Evolutionary conservation across 2,329 filamentous ascomycete genomes (phyloP), one percentile per base, ranked within the genome.

Genomic region (Cyphellophora europaea): DNA sequence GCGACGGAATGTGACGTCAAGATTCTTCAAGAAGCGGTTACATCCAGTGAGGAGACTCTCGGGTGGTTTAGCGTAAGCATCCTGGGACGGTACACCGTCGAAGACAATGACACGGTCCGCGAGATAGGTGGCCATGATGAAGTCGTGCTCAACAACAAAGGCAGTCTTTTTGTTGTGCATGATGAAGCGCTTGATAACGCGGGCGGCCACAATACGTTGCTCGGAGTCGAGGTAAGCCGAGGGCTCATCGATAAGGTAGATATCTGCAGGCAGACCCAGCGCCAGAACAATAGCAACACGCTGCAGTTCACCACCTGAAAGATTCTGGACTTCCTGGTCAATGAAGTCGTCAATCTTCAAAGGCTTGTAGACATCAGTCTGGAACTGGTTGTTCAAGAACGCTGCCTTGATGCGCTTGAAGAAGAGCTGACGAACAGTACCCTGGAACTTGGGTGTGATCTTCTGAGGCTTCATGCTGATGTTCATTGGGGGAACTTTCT

Each of bases 161-260:
- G 91, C 91, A 1, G 91, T 98, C 77, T 96, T 96, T 79, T 96
- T 96, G 53, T 87, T 80, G 71, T 98, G 89, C 91, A 98, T 98
- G 65, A 98, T 98, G 74, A 93, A 98, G 49, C 91, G 82, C 74
- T 98, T 98, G 69, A 98, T 98, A 58, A 98, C 93, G 57, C 88
- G 82, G 30, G 89, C 82, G 43, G 88, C 89, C 52, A 98, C 80
- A 56, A 98, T 94, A 82, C 91, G 89, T 67, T 98, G 91, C 67
- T 98, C 91, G 32, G 91, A 96, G 62, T 98, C 91, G 40, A 98
- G 82, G 64, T 98, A 98, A 44, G 88, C 88, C 49, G 83, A 91
- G 30, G 91, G 91, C 67, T 98, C 91, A 57, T 98, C 91, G 55
- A 98, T 98, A 46, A 98, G 73, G 63, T 98, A 98, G 56, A 98